These are phyloP conservation scores for Sideroxylon spinosum DNA, from an alignment of 179 eudicot species.

Conservation along the genomic window DNA sequence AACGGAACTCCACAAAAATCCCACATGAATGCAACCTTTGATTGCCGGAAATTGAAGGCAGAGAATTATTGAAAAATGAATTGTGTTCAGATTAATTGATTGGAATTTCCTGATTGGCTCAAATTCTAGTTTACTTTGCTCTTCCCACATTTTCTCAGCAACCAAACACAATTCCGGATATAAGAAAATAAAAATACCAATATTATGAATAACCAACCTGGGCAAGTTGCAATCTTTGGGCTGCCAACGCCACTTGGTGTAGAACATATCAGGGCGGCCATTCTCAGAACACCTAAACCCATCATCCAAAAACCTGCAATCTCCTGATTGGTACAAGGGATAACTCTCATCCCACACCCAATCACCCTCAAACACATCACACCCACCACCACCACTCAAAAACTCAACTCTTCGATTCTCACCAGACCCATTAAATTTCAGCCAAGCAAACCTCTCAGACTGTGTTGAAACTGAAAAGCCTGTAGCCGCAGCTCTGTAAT, in stretches of 20 bases:
- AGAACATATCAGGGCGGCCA: conserved; percentile 78
- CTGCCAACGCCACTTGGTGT: conserved; percentile 97
- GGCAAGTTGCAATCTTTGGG: conserved; percentile 88
- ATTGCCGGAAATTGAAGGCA: background rate
- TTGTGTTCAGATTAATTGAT: background rate
- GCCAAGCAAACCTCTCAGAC: conserved; percentile 42
- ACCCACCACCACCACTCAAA: conserved; percentile 47
- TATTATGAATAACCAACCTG: conserved; percentile 36
- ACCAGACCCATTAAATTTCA: conserved; percentile 25
- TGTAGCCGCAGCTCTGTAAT: conserved; percentile 44
- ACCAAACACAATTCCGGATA: conserved; percentile 13
- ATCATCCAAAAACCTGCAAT: conserved; percentile 74
- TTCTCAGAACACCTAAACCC: conserved; percentile 90
- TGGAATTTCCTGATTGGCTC: background rate
- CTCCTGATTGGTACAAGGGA: conserved; percentile 69
- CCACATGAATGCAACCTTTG: background rate
- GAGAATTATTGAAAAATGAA: background rate
- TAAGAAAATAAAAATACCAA: background rate
- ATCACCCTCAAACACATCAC: conserved; percentile 92
- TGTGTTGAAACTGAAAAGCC: conserved; percentile 36
- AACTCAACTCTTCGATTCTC: conserved; percentile 36
- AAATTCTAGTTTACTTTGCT: too few species aligned
- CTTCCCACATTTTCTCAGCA: conserved; percentile 2
- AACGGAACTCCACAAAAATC: background rate
- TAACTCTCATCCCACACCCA: conserved; percentile 98